Base-by-base conservation (phyloP, 73 alveolate genomes). In the Paramecium bursaria region DNA sequence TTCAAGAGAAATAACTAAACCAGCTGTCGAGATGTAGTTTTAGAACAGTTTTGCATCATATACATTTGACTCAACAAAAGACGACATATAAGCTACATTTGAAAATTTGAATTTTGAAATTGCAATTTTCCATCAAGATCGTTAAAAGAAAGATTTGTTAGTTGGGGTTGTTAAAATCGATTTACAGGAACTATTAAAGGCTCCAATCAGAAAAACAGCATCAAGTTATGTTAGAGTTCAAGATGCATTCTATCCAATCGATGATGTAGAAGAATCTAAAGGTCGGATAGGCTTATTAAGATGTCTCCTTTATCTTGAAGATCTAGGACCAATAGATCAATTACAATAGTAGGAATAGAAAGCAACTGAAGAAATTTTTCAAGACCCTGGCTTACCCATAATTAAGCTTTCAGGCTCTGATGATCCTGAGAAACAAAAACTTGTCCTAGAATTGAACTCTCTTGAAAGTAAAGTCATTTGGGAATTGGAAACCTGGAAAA, bases 401-500 rank as follows among this genome's bases (percentile, higher is more conserved):
- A 48, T 46, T 42, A 15, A 51, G 10, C 31, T 23, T 51, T 76
- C 88, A 15, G 67, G 50, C 15, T 44, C 35, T 17, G 67, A 39
- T 30, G 85, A 53, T 79, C 73, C 80, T 0, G 89, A 79, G 46
- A 54, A 54, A 73, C 17, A 79, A 42, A 33, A 79, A 23, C 57
- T 79, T 3, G 46, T 79, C 17, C 42, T 25, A 48, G 86, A 74
- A 52, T 19, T 52, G 44, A 10, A 10, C 5, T 52, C 74, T 74
- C 27, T 74, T 11, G 86, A 73, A 35, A 21, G 44, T 31, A 74
- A 74, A 74, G 67, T 74, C 3, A 74, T 74, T 44, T 74, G 89
- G 89, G 85, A 79, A 79, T 55, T 79, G 22, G 89, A 54, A 19
- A 79, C 89, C 26, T 79, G 85, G 89, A 79, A 79, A 50, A 79